Evolutionary conservation across 495 filamentous ascomycete genomes (phyloP).

Genomic region (Lepidopterella palustris): DNA sequence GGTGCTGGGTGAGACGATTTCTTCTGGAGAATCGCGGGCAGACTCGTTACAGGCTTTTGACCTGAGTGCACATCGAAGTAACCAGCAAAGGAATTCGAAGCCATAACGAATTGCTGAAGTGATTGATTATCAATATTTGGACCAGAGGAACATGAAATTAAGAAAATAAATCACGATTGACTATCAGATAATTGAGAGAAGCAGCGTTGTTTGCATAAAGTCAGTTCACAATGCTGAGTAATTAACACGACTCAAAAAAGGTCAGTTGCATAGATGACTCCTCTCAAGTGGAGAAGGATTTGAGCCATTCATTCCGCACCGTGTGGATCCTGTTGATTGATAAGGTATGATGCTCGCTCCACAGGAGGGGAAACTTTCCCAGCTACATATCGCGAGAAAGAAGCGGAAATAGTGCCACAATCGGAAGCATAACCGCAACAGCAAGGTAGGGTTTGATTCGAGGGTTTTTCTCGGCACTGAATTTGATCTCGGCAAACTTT

Average conservation of each 20-base stretch:
- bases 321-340: not conserved
- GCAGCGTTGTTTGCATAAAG: too few species aligned
- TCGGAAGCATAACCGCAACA: not conserved
- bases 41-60: constrained; percentile 6
- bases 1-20: not conserved
- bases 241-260: too few species aligned
- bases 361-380: not conserved
- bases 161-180: too few species aligned
- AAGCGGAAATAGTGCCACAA: not conserved
- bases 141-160: not conserved
- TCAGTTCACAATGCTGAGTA: too few species aligned
- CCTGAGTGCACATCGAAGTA: constrained; percentile 21
- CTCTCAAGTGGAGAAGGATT: not conserved
- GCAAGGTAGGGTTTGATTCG: not conserved
- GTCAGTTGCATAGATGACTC: too few species aligned
- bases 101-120: constrained; percentile 5
- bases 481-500: not conserved
- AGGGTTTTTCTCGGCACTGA: not conserved
- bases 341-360: not conserved
- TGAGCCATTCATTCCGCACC: not conserved
- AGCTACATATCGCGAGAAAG: too few species aligned
- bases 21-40: constrained; percentile 17
- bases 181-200: too few species aligned
- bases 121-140: not conserved
- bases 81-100: constrained; percentile 12